phyloP scores from a whole-genome alignment of 768 basidiomycete species.

The Pholiota microspora region DNA sequence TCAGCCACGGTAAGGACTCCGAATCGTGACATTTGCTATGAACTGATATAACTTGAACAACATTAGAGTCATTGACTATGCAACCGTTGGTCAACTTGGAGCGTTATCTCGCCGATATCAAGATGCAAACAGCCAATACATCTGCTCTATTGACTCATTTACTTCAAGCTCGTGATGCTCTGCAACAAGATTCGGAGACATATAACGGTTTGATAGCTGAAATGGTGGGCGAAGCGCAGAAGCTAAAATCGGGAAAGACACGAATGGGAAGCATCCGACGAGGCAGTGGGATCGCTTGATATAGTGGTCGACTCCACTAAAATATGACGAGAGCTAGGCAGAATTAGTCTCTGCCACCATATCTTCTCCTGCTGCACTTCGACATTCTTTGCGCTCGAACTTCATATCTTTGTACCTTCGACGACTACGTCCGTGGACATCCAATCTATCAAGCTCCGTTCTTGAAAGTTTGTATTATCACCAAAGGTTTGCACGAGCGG shows the following conservation, averaged over 20 bases:
- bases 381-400: too few relatives aligned
- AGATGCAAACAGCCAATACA: constrained; percentile 68
- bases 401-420: too few relatives aligned
- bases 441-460: too few relatives aligned
- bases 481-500: too few relatives aligned
- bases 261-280: constrained; percentile 39
- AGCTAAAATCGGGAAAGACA: constrained; percentile 64
- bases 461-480: too few relatives aligned
- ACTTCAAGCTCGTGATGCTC: constrained; percentile 74
- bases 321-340: too few relatives aligned
- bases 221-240: constrained; percentile 89
- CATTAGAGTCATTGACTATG: constrained; percentile 66
- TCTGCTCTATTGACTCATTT: constrained; percentile 78
- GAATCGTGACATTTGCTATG: not conserved
- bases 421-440: too few relatives aligned
- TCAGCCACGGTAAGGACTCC: constrained; percentile 58
- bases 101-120: constrained; percentile 63
- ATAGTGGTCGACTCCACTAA: too few relatives aligned
- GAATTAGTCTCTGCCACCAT: too few relatives aligned
- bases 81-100: constrained; percentile 69
- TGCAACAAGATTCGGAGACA: constrained; percentile 86
- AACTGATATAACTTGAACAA: not conserved
- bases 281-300: constrained; percentile 43
- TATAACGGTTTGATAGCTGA: constrained; percentile 91
- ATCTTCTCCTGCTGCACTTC: too few relatives aligned